phyloP scores from a whole-genome alignment of 1,284 basidiomycete species.

The Ustilago nuda region DNA sequence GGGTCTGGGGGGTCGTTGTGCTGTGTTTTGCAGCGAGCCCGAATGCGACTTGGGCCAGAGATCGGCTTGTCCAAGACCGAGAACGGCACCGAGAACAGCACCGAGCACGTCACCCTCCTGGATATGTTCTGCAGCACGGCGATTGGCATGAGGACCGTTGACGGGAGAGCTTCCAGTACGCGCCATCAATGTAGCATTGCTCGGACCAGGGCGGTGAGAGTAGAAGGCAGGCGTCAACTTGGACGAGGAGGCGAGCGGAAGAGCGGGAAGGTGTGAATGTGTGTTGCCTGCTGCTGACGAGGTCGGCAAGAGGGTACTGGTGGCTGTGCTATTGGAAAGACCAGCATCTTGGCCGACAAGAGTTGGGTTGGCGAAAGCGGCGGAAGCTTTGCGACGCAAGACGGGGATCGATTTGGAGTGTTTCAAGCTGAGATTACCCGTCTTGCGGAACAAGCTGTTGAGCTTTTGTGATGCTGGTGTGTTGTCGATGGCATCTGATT shows the following conservation, averaged over 20 bases:
- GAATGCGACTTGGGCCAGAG: slow-evolving; percentile 22
- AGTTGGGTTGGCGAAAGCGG: slow-evolving; percentile 13
- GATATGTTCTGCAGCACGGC: slow-evolving; percentile 29
- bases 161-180: slow-evolving; percentile 46
- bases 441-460: slow-evolving; percentile 40
- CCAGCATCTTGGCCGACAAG: slow-evolving; percentile 4
- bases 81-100: slow-evolving; percentile 61
- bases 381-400: slow-evolving; percentile 42
- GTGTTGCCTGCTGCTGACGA: not conserved
- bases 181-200: slow-evolving; percentile 21
- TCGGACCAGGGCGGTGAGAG: slow-evolving; percentile 4
- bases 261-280: not conserved
- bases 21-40: not conserved
- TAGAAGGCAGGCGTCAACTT: slow-evolving; percentile 7
- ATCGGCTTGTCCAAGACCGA: slow-evolving; percentile 53
- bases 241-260: slow-evolving; percentile 21
- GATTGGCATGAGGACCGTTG: slow-evolving; percentile 36
- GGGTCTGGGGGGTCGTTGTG: slow-evolving; percentile 2
- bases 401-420: slow-evolving; percentile 55
- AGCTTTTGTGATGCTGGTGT: slow-evolving; percentile 2
- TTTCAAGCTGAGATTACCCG: slow-evolving; percentile 46
- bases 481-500: slow-evolving; percentile 8
- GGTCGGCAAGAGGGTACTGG: not conserved
- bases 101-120: slow-evolving; percentile 62
- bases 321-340: not conserved